These are phyloP conservation scores for Neonothopanus nambi DNA, from an alignment of 1,284 basidiomycete genomes.

Conservation along the genomic window DNA sequence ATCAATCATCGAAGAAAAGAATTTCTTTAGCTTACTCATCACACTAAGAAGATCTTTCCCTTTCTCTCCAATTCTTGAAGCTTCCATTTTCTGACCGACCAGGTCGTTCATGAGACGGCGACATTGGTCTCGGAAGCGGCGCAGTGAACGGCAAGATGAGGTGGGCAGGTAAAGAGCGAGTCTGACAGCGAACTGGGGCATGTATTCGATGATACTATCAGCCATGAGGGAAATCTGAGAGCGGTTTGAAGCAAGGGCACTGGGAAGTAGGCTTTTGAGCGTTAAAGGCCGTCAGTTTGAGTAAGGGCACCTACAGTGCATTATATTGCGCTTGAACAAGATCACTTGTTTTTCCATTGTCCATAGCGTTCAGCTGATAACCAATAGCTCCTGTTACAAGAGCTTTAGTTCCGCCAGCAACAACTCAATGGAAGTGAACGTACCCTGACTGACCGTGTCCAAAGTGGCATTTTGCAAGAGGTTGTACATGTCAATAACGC, in stretches of 20 bases:
- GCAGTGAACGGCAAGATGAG: conserved; percentile 7
- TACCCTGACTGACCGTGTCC: conserved; percentile 1
- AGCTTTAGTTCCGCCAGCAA: too few species aligned
- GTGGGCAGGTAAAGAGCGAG: conserved; percentile 10
- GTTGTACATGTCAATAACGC: background rate
- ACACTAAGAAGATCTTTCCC: conserved; percentile 15
- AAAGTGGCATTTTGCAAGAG: conserved; percentile 3
- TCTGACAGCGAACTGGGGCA: conserved; percentile 14
- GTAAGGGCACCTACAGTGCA: background rate
- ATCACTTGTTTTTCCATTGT: too few species aligned
- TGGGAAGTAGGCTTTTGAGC: background rate
- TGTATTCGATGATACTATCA: conserved; percentile 13
- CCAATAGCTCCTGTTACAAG: background rate
- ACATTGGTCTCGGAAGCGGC: conserved; percentile 12
- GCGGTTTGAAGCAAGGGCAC: background rate
- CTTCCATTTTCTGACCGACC: conserved; percentile 5
- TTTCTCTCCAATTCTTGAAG: conserved; percentile 3
- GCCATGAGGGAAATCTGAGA: conserved; percentile 11
- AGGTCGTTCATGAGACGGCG: conserved; percentile 10
- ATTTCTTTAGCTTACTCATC: conserved; percentile 6
- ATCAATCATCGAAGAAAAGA: background rate
- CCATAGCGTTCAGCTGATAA: conserved; percentile 1
- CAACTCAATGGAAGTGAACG: too few species aligned
- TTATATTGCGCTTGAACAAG: conserved; percentile 2
- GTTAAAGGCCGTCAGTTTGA: too few species aligned